A percentile compares a stretch with the other conserved stretches of the same genome.
These are phyloP conservation scores for Globisporangium carolinianum DNA, from an alignment of 352 stramenopile genomes.

Conservation along the genomic window DNA sequence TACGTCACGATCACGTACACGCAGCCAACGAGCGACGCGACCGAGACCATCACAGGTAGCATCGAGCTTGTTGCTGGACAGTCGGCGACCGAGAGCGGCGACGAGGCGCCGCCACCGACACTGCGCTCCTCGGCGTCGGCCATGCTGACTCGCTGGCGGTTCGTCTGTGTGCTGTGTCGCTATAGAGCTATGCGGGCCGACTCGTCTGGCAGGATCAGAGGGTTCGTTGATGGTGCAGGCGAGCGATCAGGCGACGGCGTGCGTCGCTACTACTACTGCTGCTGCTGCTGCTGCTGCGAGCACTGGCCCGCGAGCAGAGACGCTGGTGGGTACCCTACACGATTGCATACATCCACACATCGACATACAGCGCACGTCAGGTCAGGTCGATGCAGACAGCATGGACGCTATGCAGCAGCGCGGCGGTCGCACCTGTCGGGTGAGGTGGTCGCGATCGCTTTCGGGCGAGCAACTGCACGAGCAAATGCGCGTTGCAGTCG, in stretches of 20 bases:
- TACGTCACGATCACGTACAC: conserved; percentile 78
- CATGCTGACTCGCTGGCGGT: neutral
- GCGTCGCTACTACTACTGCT: neutral
- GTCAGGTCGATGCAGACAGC: neutral
- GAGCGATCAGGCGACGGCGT: neutral
- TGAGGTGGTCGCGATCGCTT: neutral
- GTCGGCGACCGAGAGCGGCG: conserved; percentile 13
- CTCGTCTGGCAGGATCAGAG: too few species aligned
- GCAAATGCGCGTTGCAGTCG: too few species aligned
- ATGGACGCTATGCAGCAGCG: neutral
- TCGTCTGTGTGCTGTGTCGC: neutral
- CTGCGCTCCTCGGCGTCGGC: conserved; percentile 9
- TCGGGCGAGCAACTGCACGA: neutral
- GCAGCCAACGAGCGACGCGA: conserved; percentile 62
- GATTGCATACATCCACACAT: too few species aligned
- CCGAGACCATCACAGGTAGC: conserved; percentile 55
- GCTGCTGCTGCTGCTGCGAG: neutral
- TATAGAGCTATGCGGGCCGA: too few species aligned
- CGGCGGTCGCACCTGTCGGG: neutral
- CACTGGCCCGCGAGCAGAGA: neutral
- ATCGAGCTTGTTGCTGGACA: conserved; percentile 40
- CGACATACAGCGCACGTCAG: too few species aligned
- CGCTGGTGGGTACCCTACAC: neutral
- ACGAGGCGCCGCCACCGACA: neutral
- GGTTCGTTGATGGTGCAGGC: neutral